Conservation (phyloP, 495 filamentous ascomycete species). For the Copromyces sp. region DNA sequence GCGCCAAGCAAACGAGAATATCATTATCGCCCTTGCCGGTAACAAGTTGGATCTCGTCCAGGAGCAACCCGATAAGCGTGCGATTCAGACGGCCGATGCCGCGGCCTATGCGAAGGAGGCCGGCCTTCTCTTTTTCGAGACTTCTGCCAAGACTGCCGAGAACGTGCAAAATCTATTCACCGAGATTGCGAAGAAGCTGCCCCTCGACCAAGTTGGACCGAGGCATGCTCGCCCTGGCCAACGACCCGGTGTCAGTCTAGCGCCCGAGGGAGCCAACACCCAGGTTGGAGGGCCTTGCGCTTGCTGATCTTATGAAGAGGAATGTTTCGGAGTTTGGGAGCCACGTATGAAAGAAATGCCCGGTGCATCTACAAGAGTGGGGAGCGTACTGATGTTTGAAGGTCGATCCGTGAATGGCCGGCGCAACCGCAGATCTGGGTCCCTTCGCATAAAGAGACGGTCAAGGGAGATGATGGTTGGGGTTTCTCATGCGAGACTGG, state of each 20-base stretch:
- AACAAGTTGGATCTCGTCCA: constrained; percentile 95
- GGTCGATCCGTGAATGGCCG: neutral
- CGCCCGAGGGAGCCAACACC: constrained; percentile 66
- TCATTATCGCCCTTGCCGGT: constrained; percentile 93
- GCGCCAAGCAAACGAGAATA: constrained; percentile 97
- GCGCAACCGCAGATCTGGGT: constrained; percentile 6
- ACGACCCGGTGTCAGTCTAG: constrained; percentile 70
- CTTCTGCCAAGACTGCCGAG: constrained; percentile 90
- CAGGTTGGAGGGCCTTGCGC: constrained; percentile 64
- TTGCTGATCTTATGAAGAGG: constrained; percentile 40
- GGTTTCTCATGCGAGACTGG: neutral
- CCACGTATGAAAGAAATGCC: neutral
- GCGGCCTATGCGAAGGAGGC: constrained; percentile 92
- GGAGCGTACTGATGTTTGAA: neutral
- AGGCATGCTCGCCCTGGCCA: constrained; percentile 67
- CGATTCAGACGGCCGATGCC: constrained; percentile 76
- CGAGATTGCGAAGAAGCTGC: constrained; percentile 94
- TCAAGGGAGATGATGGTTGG: neutral
- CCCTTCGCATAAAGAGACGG: constrained; percentile 10
- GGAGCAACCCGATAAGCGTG: constrained; percentile 85
- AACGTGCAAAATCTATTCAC: constrained; percentile 95
- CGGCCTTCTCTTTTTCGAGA: constrained; percentile 92
- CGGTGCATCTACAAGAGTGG: neutral
- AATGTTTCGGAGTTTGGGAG: neutral
- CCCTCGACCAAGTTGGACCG: constrained; percentile 86